Conservation (phyloP, 768 basidiomycete species). For the Boletus rubropictus region DNA sequence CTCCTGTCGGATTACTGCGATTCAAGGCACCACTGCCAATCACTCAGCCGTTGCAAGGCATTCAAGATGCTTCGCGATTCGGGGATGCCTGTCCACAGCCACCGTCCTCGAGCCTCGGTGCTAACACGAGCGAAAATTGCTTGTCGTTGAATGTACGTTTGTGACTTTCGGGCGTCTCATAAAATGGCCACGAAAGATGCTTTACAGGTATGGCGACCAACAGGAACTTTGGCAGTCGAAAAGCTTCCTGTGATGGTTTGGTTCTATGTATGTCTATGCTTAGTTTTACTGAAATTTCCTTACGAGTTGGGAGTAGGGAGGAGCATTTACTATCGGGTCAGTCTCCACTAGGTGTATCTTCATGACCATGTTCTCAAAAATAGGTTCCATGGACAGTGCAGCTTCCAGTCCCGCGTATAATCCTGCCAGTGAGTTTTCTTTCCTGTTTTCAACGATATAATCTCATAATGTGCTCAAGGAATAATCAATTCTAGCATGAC, state of each 20-base stretch:
- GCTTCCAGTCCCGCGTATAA: constrained; percentile 15
- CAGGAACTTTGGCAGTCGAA: constrained; percentile 1
- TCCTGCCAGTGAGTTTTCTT: constrained; percentile 9
- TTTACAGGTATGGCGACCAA: constrained; percentile 17
- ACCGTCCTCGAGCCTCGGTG: constrained; percentile 32
- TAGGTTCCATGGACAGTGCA: constrained; percentile 1
- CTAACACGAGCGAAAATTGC: constrained; percentile 48
- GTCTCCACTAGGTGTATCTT: not conserved
- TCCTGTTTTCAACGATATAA: not conserved
- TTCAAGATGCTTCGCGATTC: constrained; percentile 43
- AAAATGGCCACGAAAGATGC: not conserved
- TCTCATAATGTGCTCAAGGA: not conserved
- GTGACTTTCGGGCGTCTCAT: not conserved
- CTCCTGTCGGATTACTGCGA: constrained; percentile 50
- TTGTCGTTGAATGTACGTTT: constrained; percentile 43
- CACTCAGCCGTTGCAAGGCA: constrained; percentile 21
- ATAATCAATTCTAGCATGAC: constrained; percentile 7
- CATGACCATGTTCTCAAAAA: not conserved
- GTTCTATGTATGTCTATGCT: constrained; percentile 13
- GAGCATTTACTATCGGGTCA: constrained; percentile 11
- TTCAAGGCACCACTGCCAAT: constrained; percentile 52
- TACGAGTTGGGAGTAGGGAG: constrained; percentile 2
- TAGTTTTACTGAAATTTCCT: not conserved
- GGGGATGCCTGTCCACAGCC: constrained; percentile 55
- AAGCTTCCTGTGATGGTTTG: constrained; percentile 18